Base-by-base conservation (phyloP, 139 green algal genomes). In the Micractinium sp. region DNA sequence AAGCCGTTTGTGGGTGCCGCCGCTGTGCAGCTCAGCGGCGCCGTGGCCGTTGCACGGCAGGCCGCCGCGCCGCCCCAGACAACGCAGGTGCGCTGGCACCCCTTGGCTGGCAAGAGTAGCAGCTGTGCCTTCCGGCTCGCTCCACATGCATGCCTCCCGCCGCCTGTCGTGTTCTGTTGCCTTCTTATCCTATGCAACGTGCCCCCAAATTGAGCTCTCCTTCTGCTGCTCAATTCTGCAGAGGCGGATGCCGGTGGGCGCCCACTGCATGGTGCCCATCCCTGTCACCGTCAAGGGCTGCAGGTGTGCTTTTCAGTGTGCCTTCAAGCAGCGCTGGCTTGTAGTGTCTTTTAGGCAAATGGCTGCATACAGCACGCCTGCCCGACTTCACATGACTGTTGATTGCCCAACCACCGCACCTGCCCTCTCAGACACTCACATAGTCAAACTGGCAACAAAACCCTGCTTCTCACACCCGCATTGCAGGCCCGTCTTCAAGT, bases 31-130 rank as follows among this genome's bases (percentile, higher is more conserved):
- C 80, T 94, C 3, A 89, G 73, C 2, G 95, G 95, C 23, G 81
- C 91, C 33, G 78, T 95, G 9, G 93, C 94, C 38, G 79, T 95
- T 0, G 94, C 92, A 0, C 90, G 94, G 47, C 95, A 97, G 89
- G 75, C 92, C 69, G 93, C 90, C 18, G 93, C 91, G 79, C 87
- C 93, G 22, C 94, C 93, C 0, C 66, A 81, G 41, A 77, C 36
- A 20, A 25, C 61, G 9, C 47, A 56, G 47, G 47, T 56, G 47
- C 47, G 47, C 47, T 56, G 47, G 47, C 47, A 9, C 47, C 47
- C 7, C 47, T 9, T 56, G 47, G 47, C 47, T 56, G 5, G 47
- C 47, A 56, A 56, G 47, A 56, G 47, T 9, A 9, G 47, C 47
- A 56, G 47, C 47, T 9, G 47, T 56, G 47, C 47, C 9, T 56